phyloP scores from a whole-genome alignment of 2,329 filamentous ascomycete species.

The Alternaria sp. region DNA sequence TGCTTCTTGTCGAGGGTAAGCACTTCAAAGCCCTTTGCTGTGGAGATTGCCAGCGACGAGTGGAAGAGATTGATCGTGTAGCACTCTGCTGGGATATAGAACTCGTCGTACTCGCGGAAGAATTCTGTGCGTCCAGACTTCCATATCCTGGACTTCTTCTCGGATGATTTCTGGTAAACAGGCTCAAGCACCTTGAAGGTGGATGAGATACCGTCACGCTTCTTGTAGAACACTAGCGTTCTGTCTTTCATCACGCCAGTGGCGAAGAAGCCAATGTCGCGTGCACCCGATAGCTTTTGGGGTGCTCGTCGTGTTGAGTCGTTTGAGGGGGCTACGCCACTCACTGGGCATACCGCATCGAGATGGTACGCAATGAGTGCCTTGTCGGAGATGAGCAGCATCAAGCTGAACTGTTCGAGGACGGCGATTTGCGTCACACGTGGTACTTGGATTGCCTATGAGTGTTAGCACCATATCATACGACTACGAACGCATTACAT shows the following conservation, averaged over 20 bases:
- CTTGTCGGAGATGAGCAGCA: slow-evolving; percentile 89
- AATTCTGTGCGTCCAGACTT: slow-evolving; percentile 83
- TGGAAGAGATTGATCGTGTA: slow-evolving; percentile 97
- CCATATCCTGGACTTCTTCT: slow-evolving; percentile 76
- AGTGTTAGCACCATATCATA: slow-evolving; percentile 32
- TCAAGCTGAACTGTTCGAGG: slow-evolving; percentile 92
- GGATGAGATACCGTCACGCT: slow-evolving; percentile 87
- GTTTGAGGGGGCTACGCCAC: slow-evolving; percentile 63
- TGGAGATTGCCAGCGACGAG: slow-evolving; percentile 88
- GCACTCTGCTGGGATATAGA: slow-evolving; percentile 96
- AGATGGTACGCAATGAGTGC: slow-evolving; percentile 92
- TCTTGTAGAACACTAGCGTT: slow-evolving; percentile 95
- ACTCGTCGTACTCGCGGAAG: slow-evolving; percentile 98
- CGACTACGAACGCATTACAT: slow-evolving; percentile 45
- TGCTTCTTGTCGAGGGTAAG: slow-evolving; percentile 97
- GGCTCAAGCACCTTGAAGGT: slow-evolving; percentile 98
- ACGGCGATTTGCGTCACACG: slow-evolving; percentile 92
- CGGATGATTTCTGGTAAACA: slow-evolving; percentile 88
- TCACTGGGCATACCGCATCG: slow-evolving; percentile 73
- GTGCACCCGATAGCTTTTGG: slow-evolving; percentile 82
- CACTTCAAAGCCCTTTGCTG: slow-evolving; percentile 91
- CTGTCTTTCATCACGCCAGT: slow-evolving; percentile 97
- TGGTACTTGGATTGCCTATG: slow-evolving; percentile 73
- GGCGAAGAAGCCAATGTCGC: slow-evolving; percentile 96
- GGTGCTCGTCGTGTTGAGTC: slow-evolving; percentile 85